phyloP scores from a whole-genome alignment of 148 eudicot species.

The Silene conica region DNA sequence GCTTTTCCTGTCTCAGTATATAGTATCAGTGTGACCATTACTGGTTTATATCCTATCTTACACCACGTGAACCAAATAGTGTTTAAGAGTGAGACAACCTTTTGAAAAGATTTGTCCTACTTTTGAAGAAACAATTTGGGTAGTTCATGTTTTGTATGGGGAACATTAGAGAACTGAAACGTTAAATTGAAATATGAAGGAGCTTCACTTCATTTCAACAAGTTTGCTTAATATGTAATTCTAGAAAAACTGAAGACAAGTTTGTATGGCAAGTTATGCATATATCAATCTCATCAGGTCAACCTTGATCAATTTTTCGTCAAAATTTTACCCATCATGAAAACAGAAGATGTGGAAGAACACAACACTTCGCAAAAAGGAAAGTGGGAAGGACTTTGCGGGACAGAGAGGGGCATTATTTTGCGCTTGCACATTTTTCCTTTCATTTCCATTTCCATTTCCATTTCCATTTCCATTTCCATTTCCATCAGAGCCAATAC shows the following conservation, averaged over 20 bases:
- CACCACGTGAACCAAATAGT: no score
- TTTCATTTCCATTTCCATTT: no score
- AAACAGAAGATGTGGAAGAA: not conserved
- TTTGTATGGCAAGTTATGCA: no score
- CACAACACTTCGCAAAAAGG: not conserved
- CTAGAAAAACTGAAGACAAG: no score
- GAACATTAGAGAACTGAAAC: slow-evolving; percentile 3
- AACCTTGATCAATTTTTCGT: no score
- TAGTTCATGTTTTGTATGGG: not conserved
- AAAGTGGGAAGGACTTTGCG: not conserved
- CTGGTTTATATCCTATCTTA: not conserved
- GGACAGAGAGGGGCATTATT: no score
- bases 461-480: no score
- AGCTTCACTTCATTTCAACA: not conserved
- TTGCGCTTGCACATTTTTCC: no score
- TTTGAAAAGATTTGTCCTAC: not conserved
- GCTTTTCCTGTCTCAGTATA: not conserved
- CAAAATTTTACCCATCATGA: no score
- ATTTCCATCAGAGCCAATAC: no score
- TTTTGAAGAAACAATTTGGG: not conserved
- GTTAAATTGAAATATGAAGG: not conserved
- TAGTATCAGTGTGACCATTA: not conserved
- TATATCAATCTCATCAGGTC: no score
- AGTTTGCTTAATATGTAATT: no score
- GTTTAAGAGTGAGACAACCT: not conserved